Evolutionary conservation across 495 filamentous ascomycete species (phyloP).

Genomic region (Glarea lozoyensis): DNA sequence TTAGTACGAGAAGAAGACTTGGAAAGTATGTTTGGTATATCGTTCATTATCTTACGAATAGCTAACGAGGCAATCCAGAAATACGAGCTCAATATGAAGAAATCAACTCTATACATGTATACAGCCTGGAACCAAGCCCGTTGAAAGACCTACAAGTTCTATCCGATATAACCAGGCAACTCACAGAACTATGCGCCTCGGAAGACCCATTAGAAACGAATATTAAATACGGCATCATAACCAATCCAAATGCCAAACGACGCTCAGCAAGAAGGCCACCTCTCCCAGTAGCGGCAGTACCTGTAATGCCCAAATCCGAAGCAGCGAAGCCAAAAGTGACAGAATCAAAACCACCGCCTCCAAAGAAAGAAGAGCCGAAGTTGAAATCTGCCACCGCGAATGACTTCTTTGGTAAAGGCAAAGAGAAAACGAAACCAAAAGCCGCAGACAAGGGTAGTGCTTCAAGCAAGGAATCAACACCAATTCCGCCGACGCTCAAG

Average conservation of each 20-base stretch:
- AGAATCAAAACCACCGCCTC: conserved; percentile 18
- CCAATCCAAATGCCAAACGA: conserved; percentile 43
- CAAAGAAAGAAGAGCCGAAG: conserved; percentile 21
- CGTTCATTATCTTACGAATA: not conserved
- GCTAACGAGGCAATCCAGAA: conserved; percentile 34
- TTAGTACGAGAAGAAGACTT: conserved; percentile 75
- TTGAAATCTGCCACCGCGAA: conserved; percentile 19
- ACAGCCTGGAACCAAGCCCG: conserved; percentile 66
- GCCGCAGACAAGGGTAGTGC: conserved; percentile 10
- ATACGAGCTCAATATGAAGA: conserved; percentile 57
- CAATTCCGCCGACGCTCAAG: conserved; percentile 38
- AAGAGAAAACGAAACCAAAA: conserved; percentile 19
- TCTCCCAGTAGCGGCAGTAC: conserved; percentile 15
- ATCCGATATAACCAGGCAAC: conserved; percentile 55
- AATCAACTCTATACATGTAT: conserved; percentile 73
- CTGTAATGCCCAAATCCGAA: conserved; percentile 3
- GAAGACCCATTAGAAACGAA: conserved; percentile 57
- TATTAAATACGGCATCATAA: conserved; percentile 58
- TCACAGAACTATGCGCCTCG: conserved; percentile 37
- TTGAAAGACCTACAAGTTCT: conserved; percentile 70
- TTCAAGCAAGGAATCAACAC: conserved; percentile 24
- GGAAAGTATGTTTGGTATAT: conserved; percentile 43
- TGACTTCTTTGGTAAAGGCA: conserved; percentile 21
- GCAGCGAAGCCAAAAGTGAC: conserved; percentile 13
- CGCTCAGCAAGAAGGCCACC: conserved; percentile 23